Base-by-base conservation (phyloP, 139 green algal species). In the Prasinococcaceae sp. region DNA sequence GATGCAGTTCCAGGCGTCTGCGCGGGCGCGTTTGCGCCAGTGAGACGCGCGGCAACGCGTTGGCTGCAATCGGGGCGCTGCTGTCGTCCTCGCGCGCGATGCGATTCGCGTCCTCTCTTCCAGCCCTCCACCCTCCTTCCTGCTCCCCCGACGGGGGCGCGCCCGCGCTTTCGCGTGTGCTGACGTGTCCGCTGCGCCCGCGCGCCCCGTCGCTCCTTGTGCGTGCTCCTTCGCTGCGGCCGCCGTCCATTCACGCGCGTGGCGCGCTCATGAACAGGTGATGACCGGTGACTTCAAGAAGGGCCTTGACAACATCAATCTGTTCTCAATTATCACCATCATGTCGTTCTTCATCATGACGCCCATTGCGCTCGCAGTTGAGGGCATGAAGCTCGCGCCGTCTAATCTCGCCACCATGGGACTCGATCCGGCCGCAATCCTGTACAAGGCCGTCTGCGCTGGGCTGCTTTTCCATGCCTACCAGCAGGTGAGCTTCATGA, bases 271-370 rank as follows among this genome's bases (percentile, higher is more conserved):
- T 19, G 35, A 14, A 42, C 35, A 14, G 14, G 35, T 19, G 35
- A 14, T 42, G 14, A 16, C 16, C 35, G 14, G 14, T 42, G 14
- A 42, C 41, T 12, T 9, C 9, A n/a, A 29, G 33, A 54, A 46
- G 0, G 23, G 28, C 2, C 44, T 94, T 43, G 86, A 93, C 72
- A 93, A 88, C 69, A 92, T 94, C 61, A 83, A 78, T 61, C 54
- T 94, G 25, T 98, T 98, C 74, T 80, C 66, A 54, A 65, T 94
- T 65, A 94, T 98, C 70, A 98, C 90, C 57, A 81, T 97, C 47
- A 57, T 93, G 27, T 86, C 80, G 6, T 81, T 79, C 63, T 52
- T 89, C 52, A 47, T 95, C 30, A 69, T 93, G 16, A 17, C 76
- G 24, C 86, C 86, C 6, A 27, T 93, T 12, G 53, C 66, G 0